Base-by-base conservation (phyloP, 352 stramenopile species). In the Aphanomyces stellatus region DNA sequence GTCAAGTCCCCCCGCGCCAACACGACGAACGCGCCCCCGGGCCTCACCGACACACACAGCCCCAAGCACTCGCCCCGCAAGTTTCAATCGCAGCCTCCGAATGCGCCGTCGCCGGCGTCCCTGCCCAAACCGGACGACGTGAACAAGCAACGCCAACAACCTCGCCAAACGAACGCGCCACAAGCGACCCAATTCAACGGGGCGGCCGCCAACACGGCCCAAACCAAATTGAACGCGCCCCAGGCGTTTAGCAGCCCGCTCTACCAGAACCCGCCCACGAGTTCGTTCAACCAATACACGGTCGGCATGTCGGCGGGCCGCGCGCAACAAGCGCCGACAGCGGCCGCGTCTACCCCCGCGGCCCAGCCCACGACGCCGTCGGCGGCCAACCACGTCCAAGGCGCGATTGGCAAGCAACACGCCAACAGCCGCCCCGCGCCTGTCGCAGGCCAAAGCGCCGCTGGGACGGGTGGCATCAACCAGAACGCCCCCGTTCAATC, bases 71-170 rank as follows among this genome's bases (percentile, higher is more conserved):
- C 60, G 3, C 60, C 60, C 8, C 60, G 60, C 37, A 67, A 67
- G 60, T 49, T 55, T 22, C 46, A 67, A 15, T 74, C 69, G 3
- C 89, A 79, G 57, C 69, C 85, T 4, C 86, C 86, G 46, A 91
- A 85, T 19, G 84, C 86, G 48, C 86, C 86, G 24, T 94, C 86
- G 46, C 86, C 86, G n/a, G 83, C 83, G n/a, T 81, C 86, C 59
- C 75, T 94, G 5, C 86, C 86, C 43, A 94, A 94, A 73, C 86
- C 86, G 4, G 84, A 93, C 41, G 85, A 92, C 28, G 85, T 93
- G 28, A n/a, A n/a, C n/a, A 92, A 91, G 73, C 17, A 57, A 30
- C 49, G 49, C 25, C 49, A 57, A n/a, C 49, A 57, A 57, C 13
- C 37, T 19, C 13, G 25, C 30, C 49, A 15, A 35, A 19, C 49